Base-by-base conservation (phyloP, 2,329 filamentous ascomycete species). In the Colletotrichum neosansevieriae region DNA sequence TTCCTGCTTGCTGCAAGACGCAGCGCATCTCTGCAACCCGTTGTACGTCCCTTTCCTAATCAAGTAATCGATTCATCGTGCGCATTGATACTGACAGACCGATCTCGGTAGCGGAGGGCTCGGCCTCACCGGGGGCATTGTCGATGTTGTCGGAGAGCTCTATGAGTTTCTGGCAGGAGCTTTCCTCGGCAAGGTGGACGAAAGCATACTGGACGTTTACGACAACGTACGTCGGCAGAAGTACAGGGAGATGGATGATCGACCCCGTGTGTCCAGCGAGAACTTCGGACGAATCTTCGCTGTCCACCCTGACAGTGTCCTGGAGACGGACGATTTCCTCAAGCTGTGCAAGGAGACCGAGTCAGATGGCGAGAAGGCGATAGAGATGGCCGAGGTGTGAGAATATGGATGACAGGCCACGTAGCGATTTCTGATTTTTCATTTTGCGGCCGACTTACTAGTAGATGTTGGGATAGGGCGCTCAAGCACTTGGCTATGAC, bases 51-150 rank as follows among this genome's bases (percentile, higher is more conserved):
- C 19, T 51, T 51, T 19, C 32, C 34, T 36, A 42, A 7, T 29
- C n/a, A 50, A 63, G 54, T 44, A 58, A 58, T 42, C 38, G 19
- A 57, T 45, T 67, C 59, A 44, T 45, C 32, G 50, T 15, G 47
- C n/a, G 29, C 51, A 29, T 4, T 29, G 12, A 42, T 38, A 49
- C 53, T 47, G 45, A 42, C 60, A 47, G 50, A 19, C 44, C 53
- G 12, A 17, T n/a, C 29, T 19, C 17, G 53, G 29, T 54, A 53
- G 64, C 6, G 88, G 88, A 50, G 88, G 88, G 0, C 79, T 90
- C 29, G 89, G 89, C 3, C 83, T 91, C 54, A 90, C 88, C 0
- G 88, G 88, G 4, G 89, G 88, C 0, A 86, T 91, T 62, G 85
- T 88, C 24, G 88, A 91, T 71, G 83, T 89, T 71, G 83, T 89